A percentile compares a stretch with the other conserved stretches of the same genome.
phyloP scores from a whole-genome alignment of 805 yeast species.

The Blastobotrys mokoenaii region DNA sequence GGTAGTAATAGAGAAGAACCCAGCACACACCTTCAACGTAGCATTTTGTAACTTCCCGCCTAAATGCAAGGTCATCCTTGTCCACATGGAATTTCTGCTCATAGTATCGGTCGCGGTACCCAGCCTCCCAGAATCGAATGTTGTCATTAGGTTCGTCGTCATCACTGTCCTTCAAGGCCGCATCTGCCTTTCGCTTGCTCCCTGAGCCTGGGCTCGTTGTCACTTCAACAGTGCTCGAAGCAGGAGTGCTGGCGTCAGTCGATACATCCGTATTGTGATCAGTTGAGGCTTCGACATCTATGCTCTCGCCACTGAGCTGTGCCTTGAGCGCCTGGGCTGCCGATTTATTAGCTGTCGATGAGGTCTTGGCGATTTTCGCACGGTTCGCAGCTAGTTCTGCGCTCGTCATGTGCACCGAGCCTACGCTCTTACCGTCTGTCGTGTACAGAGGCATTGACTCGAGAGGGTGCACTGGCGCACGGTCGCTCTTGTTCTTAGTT shows the following conservation, averaged over 20 bases:
- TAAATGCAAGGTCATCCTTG: conserved; percentile 37
- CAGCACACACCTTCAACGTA: conserved; percentile 96
- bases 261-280: not conserved
- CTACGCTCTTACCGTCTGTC: conserved; percentile 65
- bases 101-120: conserved; percentile 79
- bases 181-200: conserved; percentile 9
- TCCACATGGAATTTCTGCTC: conserved; percentile 57
- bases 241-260: conserved; percentile 2
- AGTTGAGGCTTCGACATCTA: conserved; percentile 1
- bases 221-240: conserved; percentile 9
- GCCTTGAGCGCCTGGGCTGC: conserved; percentile 56
- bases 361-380: conserved; percentile 54
- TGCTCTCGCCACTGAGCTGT: conserved; percentile 19
- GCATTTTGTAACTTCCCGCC: conserved; percentile 54
- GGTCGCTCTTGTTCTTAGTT: conserved; percentile 48
- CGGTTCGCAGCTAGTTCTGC: conserved; percentile 61
- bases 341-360: conserved; percentile 54
- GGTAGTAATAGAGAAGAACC: conserved; percentile 89
- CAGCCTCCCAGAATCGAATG: conserved; percentile 76
- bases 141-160: conserved; percentile 39
- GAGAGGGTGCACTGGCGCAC: conserved; percentile 62
- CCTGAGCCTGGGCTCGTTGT: conserved; percentile 15
- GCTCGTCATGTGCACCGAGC: conserved; percentile 56
- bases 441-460: conserved; percentile 70
- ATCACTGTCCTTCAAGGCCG: conserved; percentile 17